Evolutionary conservation across 2,329 filamentous ascomycete species (phyloP), one percentile per base, ranked within the genome.

Genomic region (Paraconiothyrium brasiliense): DNA sequence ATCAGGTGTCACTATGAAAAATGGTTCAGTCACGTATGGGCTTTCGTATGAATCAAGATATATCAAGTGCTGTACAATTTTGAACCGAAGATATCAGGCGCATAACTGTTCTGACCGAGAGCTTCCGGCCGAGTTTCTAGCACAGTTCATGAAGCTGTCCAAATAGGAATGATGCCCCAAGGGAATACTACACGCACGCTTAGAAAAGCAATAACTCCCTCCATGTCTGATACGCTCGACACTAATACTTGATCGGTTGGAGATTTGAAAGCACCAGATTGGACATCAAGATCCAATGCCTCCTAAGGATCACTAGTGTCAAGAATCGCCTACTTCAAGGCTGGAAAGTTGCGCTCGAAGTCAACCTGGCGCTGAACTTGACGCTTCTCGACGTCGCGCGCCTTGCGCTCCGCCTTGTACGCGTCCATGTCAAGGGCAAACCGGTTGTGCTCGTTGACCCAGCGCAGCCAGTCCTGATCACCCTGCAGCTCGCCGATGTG

Each of bases 391-490:
- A 16, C 30, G 8, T 14, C 32, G n/a, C 48, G 48, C 14, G 20
- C 48, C 32, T 51, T 13, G 8, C 48, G 48, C n/a, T 35, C n/a
- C 32, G 11, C 32, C 48, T 51, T 51, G 32, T 32, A 51, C 13
- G 2, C 16, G 4, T 20, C 32, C 48, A 51, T 51, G 6, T 9
- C 14, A 2, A 22, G 1, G 2, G 5, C 9, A 9, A 51, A 51
- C 1, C 13, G 4, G 6, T 3, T 1, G 13, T 51, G 14, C n/a
- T 35, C 16, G 8, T 39, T 37, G 16, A 51, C 4, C 32, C 48
- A 51, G 5, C 6, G 32, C 2, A 9, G 4, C 48, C 48, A 51
- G 7, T 51, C 32, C 10, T 20, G 7, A 22, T 51, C 32, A 24
- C 32, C 32, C 1, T 37, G n/a, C 5, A 51, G 32, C 6, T 34